phyloP scores from a whole-genome alignment of 352 stramenopile species.

The Globisporangium cederbergense region DNA sequence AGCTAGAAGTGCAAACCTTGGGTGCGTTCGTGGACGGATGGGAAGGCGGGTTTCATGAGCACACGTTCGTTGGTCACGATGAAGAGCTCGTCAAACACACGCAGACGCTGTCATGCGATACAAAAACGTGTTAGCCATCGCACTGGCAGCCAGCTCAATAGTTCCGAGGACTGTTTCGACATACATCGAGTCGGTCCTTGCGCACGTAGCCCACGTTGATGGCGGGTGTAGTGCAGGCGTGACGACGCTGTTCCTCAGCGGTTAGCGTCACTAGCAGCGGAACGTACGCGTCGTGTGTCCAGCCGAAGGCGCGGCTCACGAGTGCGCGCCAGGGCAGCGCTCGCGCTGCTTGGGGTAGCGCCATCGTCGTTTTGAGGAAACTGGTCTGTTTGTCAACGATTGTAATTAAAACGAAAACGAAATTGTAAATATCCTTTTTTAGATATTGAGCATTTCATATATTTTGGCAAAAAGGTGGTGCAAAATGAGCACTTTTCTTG shows the following conservation, averaged over 20 bases:
- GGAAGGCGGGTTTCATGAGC: constrained; percentile 27
- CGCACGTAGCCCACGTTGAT: constrained; percentile 30
- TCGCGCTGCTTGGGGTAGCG: not conserved
- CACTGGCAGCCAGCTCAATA: not conserved
- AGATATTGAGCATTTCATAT: no score
- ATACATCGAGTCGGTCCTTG: constrained; percentile 32
- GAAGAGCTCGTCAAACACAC: constrained; percentile 29
- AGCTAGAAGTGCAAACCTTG: constrained; percentile 5
- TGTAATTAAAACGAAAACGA: no score
- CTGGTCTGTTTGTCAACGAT: no score
- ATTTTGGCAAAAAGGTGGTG: no score
- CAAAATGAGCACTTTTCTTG: no score
- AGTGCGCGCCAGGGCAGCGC: constrained; percentile 19
- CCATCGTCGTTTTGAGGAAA: no score
- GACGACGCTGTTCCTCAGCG: constrained; percentile 20
- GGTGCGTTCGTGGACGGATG: constrained; percentile 28
- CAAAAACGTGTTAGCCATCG: not conserved
- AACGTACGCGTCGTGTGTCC: constrained; percentile 40
- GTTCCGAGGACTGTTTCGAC: not conserved
- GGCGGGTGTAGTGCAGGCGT: not conserved
- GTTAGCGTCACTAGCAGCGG: constrained; percentile 52
- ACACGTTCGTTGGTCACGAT: constrained; percentile 29
- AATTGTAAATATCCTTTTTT: no score
- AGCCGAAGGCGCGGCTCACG: constrained; percentile 37
- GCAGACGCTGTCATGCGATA: constrained; percentile 21